phyloP scores from a whole-genome alignment of 1,284 basidiomycete genomes.

The Tetrapyrgos nigripes region DNA sequence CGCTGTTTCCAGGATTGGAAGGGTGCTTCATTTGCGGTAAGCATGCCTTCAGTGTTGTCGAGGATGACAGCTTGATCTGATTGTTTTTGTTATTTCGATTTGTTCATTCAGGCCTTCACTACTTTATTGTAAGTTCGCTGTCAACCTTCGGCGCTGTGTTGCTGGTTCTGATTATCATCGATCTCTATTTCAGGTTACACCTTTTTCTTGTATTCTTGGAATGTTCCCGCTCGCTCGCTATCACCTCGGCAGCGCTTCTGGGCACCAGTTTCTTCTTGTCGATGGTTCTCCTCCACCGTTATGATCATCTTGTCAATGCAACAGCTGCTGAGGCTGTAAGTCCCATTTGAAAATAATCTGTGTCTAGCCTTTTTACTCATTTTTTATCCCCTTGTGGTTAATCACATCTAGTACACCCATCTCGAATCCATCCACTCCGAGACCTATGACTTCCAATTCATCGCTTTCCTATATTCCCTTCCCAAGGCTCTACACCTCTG shows the following conservation, averaged over 20 bases:
- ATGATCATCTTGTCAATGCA: constrained; percentile 37
- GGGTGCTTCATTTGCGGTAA: constrained; percentile 23
- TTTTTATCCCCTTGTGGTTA: background rate
- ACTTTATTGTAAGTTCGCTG: constrained; percentile 16
- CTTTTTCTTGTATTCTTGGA: constrained; percentile 33
- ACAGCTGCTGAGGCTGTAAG: constrained; percentile 41
- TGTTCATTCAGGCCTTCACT: constrained; percentile 29
- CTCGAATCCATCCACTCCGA: constrained; percentile 41
- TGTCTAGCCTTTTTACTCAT: background rate
- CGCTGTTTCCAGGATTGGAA: constrained; percentile 48
- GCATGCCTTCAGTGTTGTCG: constrained; percentile 19
- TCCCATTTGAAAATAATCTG: constrained; percentile 3
- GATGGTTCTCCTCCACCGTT: constrained; percentile 40
- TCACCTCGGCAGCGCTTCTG: constrained; percentile 37
- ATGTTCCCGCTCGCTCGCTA: constrained; percentile 26
- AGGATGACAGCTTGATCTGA: background rate
- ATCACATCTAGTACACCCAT: constrained; percentile 38
- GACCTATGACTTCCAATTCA: constrained; percentile 47
- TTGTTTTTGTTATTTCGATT: background rate
- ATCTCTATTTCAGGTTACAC: constrained; percentile 31
- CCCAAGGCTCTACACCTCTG: constrained; percentile 54
- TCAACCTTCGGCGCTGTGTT: background rate
- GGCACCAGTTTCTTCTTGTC: constrained; percentile 42
- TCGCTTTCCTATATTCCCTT: constrained; percentile 50
- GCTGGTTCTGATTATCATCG: background rate